These are phyloP conservation scores for Neonectria neomacrospora DNA, from an alignment of 2,329 filamentous ascomycete species.

Conservation along the genomic window DNA sequence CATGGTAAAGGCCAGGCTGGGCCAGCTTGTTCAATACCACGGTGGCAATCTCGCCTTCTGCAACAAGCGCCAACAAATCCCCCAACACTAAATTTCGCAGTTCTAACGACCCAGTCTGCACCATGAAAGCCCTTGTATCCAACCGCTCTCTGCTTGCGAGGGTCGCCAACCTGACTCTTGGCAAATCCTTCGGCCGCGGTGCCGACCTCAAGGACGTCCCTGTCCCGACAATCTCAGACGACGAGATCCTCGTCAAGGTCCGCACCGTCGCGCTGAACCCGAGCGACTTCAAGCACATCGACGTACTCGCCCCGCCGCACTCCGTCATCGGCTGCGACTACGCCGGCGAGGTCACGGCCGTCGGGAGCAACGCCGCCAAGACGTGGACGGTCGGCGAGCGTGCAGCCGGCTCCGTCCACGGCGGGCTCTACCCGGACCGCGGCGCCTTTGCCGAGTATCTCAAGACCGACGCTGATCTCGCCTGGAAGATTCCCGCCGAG, in stretches of 20 bases:
- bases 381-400: slow-evolving; percentile 37
- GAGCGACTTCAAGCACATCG: slow-evolving; percentile 20
- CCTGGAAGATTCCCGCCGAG: slow-evolving; percentile 40
- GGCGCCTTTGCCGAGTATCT: slow-evolving; percentile 45
- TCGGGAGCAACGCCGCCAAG: neutral
- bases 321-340: slow-evolving; percentile 15
- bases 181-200: slow-evolving; percentile 4
- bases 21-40: neutral
- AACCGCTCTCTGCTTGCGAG: neutral
- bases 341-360: slow-evolving; percentile 1
- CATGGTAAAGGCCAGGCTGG: neutral
- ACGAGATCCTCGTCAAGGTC: slow-evolving; percentile 21
- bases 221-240: neutral
- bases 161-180: neutral
- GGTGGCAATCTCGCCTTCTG: neutral
- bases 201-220: neutral
- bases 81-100: neutral
- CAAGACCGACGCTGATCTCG: slow-evolving; percentile 38
- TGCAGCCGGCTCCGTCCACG: slow-evolving; percentile 41
- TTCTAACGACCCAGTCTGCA: neutral
- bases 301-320: slow-evolving; percentile 1
- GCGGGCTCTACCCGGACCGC: slow-evolving; percentile 39
- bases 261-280: slow-evolving; percentile 11
- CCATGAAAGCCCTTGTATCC: slow-evolving; percentile 8
- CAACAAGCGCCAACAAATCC: neutral